These are phyloP conservation scores for Mycena haematopus DNA, from an alignment of 768 basidiomycete genomes.

Conservation along the genomic window DNA sequence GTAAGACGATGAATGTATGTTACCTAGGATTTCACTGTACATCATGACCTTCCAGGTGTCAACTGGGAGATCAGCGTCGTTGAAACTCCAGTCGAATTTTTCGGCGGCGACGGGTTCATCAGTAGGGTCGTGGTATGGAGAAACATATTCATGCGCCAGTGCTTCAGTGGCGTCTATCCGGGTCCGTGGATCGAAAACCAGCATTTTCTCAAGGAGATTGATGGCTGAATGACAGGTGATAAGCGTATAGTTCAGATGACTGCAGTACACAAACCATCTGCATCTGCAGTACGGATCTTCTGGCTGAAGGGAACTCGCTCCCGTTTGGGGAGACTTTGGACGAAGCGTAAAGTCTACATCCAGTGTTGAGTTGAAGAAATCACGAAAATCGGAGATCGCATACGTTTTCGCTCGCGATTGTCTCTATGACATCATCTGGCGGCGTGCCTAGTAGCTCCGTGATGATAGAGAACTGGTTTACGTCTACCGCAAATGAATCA, in stretches of 20 bases:
- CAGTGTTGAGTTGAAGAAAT: slow-evolving; percentile 21
- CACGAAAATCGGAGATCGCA: slow-evolving; percentile 1
- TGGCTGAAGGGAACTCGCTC: slow-evolving; percentile 94
- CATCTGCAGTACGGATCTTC: slow-evolving; percentile 88
- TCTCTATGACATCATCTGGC: slow-evolving; percentile 99
- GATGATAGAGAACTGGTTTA: slow-evolving; percentile 99
- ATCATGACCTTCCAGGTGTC: slow-evolving; percentile 99
- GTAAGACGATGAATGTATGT: background rate
- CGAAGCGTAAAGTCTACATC: slow-evolving; percentile 90
- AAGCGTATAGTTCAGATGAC: background rate
- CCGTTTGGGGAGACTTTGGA: slow-evolving; percentile 96
- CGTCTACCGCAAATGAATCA: slow-evolving; percentile 64
- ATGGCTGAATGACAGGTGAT: slow-evolving; percentile 60
- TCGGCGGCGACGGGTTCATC: slow-evolving; percentile 95
- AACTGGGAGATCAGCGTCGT: slow-evolving; percentile 97
- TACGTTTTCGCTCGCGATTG: slow-evolving; percentile 97
- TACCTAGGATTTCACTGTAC: slow-evolving; percentile 98
- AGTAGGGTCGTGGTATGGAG: slow-evolving; percentile 97
- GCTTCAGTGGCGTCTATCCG: slow-evolving; percentile 93
- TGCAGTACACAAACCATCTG: slow-evolving; percentile 66
- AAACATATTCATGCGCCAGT: slow-evolving; percentile 92
- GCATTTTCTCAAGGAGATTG: slow-evolving; percentile 97
- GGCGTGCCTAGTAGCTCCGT: slow-evolving; percentile 98
- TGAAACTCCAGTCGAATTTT: slow-evolving; percentile 99
- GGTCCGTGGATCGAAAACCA: slow-evolving; percentile 97